These are phyloP conservation scores for Rhizopogon roseolus DNA, from an alignment of 768 basidiomycete species.

Conservation along the genomic window DNA sequence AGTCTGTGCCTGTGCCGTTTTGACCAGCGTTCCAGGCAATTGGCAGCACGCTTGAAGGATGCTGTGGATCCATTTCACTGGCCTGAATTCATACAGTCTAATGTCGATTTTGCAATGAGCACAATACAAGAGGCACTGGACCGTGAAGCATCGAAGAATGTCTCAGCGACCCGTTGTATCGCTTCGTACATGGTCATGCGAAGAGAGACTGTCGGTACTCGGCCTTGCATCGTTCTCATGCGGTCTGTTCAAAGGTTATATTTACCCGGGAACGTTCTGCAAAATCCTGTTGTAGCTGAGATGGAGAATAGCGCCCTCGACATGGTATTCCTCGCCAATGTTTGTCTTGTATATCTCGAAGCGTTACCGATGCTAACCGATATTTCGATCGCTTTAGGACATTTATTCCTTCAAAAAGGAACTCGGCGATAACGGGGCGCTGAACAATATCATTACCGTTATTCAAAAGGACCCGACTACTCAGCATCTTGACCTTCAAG, in stretches of 20 bases:
- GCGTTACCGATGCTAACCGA: background rate
- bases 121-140: conserved; percentile 21
- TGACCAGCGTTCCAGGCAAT: conserved; percentile 9
- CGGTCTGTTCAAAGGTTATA: conserved; percentile 21
- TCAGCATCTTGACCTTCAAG: conserved; percentile 18
- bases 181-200: conserved; percentile 24
- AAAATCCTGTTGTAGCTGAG: conserved; percentile 16
- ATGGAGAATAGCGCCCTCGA: conserved; percentile 23
- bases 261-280: conserved; percentile 18
- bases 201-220: conserved; percentile 23
- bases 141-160: conserved; percentile 16
- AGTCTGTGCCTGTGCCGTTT: background rate
- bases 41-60: conserved; percentile 18
- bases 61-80: conserved; percentile 21
- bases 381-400: conserved; percentile 8
- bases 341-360: background rate
- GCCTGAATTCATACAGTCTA: conserved; percentile 21
- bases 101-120: conserved; percentile 14
- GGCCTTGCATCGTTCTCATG: conserved; percentile 24
- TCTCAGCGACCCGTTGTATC: conserved; percentile 10
- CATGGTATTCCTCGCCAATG: conserved; percentile 22
- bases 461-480: conserved; percentile 20
- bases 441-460: conserved; percentile 23
- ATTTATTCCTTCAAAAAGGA: conserved; percentile 28
- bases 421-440: conserved; percentile 19